Percentiles rank a stretch among this genome's conserved stretches.
Evolutionary conservation across 257 asterid genomes (phyloP).

Genomic region (Solanum raphanifolium): DNA sequence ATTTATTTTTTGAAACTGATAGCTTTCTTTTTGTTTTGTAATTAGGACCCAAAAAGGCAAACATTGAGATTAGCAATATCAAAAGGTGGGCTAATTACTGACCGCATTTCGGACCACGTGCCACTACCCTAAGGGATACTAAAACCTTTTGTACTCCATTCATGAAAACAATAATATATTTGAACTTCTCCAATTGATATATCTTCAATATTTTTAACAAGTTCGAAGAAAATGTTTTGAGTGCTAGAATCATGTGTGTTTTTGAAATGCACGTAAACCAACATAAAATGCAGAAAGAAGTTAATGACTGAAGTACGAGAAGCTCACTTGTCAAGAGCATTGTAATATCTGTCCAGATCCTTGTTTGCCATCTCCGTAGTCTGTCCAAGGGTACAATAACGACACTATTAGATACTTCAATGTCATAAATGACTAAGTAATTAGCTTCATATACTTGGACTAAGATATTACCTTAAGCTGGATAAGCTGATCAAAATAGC

Average conservation of each 20-base stretch:
- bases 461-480: constrained; percentile 71
- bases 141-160: background rate
- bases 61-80: background rate
- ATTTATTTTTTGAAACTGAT: background rate
- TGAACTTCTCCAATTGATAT: background rate
- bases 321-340: constrained; percentile 93
- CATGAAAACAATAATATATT: background rate
- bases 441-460: background rate
- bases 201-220: background rate
- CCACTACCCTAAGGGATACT: background rate
- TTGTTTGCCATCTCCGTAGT: constrained; percentile 99
- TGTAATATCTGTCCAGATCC: constrained; percentile 92
- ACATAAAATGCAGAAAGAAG: background rate
- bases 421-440: background rate
- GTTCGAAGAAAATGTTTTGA: background rate
- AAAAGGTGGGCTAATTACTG: background rate
- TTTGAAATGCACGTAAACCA: background rate
- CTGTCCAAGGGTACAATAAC: constrained; percentile 33
- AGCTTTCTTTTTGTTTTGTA: background rate
- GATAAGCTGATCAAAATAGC: constrained; percentile 88
- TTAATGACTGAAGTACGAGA: background rate
- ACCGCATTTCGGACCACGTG: background rate
- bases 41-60: background rate
- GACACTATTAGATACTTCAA: background rate
- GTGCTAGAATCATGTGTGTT: background rate